Evolutionary conservation across 257 asterid species (phyloP).

Genomic region (Fraxinus anomala): DNA sequence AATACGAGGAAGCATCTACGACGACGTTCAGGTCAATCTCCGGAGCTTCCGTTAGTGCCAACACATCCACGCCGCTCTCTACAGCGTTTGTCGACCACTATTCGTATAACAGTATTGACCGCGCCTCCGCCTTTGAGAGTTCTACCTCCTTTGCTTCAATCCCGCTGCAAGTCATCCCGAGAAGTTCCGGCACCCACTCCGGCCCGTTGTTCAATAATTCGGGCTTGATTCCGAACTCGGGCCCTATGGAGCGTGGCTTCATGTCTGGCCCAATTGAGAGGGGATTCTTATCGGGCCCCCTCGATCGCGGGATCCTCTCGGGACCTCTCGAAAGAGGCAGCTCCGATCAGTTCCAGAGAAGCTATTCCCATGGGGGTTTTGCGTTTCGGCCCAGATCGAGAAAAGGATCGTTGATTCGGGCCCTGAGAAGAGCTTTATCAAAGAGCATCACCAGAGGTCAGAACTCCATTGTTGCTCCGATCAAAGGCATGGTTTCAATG

Average conservation of each 20-base stretch:
- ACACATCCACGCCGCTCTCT: conserved; percentile 90
- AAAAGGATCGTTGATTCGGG: conserved; percentile 62
- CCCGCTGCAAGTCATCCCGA: conserved; percentile 82
- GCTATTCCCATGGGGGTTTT: conserved; percentile 80
- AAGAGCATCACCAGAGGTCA: conserved; percentile 73
- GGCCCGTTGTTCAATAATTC: conserved; percentile 53
- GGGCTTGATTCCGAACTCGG: conserved; percentile 54
- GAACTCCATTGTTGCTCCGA: conserved; percentile 86
- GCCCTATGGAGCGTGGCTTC: conserved; percentile 75
- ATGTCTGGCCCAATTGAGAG: conserved; percentile 89
- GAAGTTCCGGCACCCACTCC: conserved; percentile 54
- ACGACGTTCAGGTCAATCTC: conserved; percentile 76
- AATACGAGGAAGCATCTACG: conserved; percentile 43
- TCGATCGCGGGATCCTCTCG: conserved; percentile 65
- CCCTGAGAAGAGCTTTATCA: conserved; percentile 67
- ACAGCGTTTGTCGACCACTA: conserved; percentile 65
- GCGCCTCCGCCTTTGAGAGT: conserved; percentile 84
- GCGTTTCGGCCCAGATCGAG: conserved; percentile 64
- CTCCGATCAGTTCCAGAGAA: conserved; percentile 69
- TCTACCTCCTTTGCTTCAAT: conserved; percentile 83
- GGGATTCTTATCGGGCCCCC: conserved; percentile 78
- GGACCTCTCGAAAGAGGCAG: conserved; percentile 71
- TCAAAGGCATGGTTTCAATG: conserved; percentile 59
- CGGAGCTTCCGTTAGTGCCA: conserved; percentile 94
- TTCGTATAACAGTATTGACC: conserved; percentile 60